Evolutionary conservation across 2,329 filamentous ascomycete genomes (phyloP).

Genomic region (Aureobasidium lini): DNA sequence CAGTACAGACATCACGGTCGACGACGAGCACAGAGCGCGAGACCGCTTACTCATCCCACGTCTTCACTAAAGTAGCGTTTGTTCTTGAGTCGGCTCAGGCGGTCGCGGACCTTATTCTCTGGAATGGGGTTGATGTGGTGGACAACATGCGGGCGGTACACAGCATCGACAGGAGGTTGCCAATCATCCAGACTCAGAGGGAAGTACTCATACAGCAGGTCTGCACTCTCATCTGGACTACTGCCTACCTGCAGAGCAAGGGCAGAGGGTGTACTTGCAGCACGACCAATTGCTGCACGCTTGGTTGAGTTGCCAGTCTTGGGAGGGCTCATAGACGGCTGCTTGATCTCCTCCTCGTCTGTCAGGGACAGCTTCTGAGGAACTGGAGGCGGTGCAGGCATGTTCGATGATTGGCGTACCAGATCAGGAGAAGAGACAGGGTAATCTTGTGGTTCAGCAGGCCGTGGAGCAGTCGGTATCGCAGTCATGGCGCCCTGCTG

Average conservation of each 20-base stretch:
- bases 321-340: conserved; percentile 1
- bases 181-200: conserved; percentile 85
- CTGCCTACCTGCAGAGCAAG: conserved; percentile 45
- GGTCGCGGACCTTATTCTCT: conserved; percentile 22
- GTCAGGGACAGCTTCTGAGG: conserved; percentile 50
- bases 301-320: conserved; percentile 1
- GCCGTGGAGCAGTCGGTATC: conserved; percentile 31
- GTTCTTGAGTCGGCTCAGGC: conserved; percentile 27
- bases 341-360: conserved; percentile 45
- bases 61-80: conserved; percentile 45
- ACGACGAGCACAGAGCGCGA: background rate
- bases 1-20: too few species aligned
- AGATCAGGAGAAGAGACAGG: conserved; percentile 45
- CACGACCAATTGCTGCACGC: conserved; percentile 20
- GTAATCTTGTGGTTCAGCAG: conserved; percentile 23
- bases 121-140: conserved; percentile 62
- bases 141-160: conserved; percentile 87
- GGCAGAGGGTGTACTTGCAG: conserved; percentile 37
- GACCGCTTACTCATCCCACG: conserved; percentile 21
- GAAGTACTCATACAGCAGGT: conserved; percentile 91
- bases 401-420: conserved; percentile 29
- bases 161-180: conserved; percentile 83
- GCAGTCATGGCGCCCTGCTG: conserved; percentile 35
- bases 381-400: conserved; percentile 33
- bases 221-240: conserved; percentile 66